A percentile compares a stretch with the other conserved stretches of the same genome.
These are phyloP conservation scores for Sporothrix brunneoviolacea DNA, from an alignment of 2,329 filamentous ascomycete species.

Conservation along the genomic window DNA sequence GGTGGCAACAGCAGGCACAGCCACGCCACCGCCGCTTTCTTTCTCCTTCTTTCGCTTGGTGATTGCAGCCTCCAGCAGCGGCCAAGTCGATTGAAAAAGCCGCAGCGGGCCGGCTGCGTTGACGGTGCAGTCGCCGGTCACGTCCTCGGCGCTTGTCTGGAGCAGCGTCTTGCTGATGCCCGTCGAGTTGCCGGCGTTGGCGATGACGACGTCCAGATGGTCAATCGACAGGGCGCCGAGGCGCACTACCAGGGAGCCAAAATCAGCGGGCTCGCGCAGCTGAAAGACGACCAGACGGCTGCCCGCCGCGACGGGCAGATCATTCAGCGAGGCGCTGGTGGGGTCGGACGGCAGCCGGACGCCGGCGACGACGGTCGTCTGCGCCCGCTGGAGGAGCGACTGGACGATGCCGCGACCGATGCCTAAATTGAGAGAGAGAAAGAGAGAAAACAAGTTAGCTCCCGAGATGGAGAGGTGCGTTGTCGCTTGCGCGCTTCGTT, in stretches of 20 bases:
- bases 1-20: too few relatives aligned
- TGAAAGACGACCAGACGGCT: constrained; percentile 19
- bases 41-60: background rate
- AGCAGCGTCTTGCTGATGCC: constrained; percentile 18
- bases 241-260: constrained; percentile 12
- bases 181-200: constrained; percentile 23
- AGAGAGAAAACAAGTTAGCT: too few relatives aligned
- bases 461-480: too few relatives aligned
- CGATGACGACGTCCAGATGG: constrained; percentile 22
- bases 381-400: constrained; percentile 16
- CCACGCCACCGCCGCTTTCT: too few relatives aligned
- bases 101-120: constrained; percentile 22
- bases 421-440: constrained; percentile 4
- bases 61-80: constrained; percentile 13
- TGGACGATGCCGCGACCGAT: constrained; percentile 17
- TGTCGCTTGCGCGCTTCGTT: too few relatives aligned
- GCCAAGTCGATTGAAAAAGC: constrained; percentile 22
- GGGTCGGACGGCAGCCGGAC: constrained; percentile 19
- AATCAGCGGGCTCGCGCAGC: constrained; percentile 19
- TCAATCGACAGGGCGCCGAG: constrained; percentile 14
- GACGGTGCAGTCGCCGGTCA: constrained; percentile 19
- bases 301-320: constrained; percentile 49
- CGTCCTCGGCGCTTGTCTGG: constrained; percentile 16
- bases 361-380: constrained; percentile 24
- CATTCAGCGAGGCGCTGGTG: constrained; percentile 61